These are phyloP conservation scores for Haplographium delicatum DNA, from an alignment of 495 filamentous ascomycete genomes.

Conservation along the genomic window DNA sequence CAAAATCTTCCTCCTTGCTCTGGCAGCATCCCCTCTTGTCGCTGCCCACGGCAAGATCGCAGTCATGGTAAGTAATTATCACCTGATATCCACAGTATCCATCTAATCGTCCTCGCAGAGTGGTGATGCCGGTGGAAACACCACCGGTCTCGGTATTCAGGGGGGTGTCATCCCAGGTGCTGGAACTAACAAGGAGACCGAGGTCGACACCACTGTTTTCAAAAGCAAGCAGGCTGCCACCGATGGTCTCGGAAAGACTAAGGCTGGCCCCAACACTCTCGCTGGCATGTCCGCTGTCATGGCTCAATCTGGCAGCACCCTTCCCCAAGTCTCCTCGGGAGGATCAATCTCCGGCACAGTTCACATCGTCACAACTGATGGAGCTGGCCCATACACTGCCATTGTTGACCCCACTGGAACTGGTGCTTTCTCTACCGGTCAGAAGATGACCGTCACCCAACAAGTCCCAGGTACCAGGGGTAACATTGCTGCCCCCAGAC, in stretches of 20 bases:
- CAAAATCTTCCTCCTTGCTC: slow-evolving; percentile 23
- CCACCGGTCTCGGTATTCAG: slow-evolving; percentile 25
- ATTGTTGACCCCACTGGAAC: slow-evolving; percentile 33
- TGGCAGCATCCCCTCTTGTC: slow-evolving; percentile 25
- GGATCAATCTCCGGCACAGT: slow-evolving; percentile 32
- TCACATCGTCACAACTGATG: slow-evolving; percentile 37
- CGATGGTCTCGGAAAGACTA: slow-evolving; percentile 25
- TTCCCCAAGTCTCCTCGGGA: slow-evolving; percentile 32
- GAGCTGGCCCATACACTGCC: slow-evolving; percentile 34
- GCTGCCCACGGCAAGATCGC: slow-evolving; percentile 27
- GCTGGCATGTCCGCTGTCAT: slow-evolving; percentile 26
- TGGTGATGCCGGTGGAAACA: slow-evolving; percentile 27
- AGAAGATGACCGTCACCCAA: slow-evolving; percentile 20
- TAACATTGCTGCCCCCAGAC: slow-evolving; percentile 28
- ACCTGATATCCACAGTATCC: neutral
- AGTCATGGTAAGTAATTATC: slow-evolving; percentile 17
- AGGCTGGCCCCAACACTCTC: slow-evolving; percentile 20
- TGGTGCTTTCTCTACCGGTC: slow-evolving; percentile 28
- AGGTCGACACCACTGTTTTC: slow-evolving; percentile 28
- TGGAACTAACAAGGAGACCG: slow-evolving; percentile 21
- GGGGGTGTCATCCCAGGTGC: slow-evolving; percentile 23
- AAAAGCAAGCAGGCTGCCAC: slow-evolving; percentile 14
- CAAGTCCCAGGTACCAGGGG: slow-evolving; percentile 28
- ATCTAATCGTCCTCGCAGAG: slow-evolving; percentile 18
- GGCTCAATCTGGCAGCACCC: slow-evolving; percentile 29